Evolutionary conservation across 2,329 filamentous ascomycete species (phyloP), one percentile per base, ranked within the genome.

Genomic region (Meredithiella fracta): DNA sequence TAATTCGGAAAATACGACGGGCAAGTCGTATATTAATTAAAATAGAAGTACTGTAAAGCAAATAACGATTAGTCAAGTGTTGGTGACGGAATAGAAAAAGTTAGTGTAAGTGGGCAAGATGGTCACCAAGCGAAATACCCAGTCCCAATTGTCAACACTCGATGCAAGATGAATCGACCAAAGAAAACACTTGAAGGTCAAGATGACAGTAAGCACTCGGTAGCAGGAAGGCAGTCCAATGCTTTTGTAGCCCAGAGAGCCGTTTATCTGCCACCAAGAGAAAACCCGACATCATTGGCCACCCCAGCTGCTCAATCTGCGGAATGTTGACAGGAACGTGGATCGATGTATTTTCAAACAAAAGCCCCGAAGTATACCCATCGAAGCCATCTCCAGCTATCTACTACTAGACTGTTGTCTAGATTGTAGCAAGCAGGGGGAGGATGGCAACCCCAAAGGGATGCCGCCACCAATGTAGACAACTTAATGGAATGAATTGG

Each of bases 401-500:
- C 11, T 34, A 44, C 53, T 44, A 44, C 31, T 31, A 37, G 47
- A 34, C 17, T 42, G 49, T 53, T 40, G 50, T 42, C 40, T 25
- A 22, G 11, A 22, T 49, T 11, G 44, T 49, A 8, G 8, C 9
- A 9, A 23, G 17, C 23, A 11, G 25, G 25, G 44, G 44, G 50
- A 31, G 25, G 47, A 54, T 25, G 26, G 20, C 29, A 44, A 31
- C 31, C 11, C 22, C 59, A 50, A 59, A 58, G 58, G 40, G 53
- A 54, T 47, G 38, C 14, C 34, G 31, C 15, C 25, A 23, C 25
- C 8, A 23, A 23, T 22, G 25, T 26, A 22, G 20, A 42, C 15
- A 47, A 53, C 56, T 57, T 58, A 60, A 50, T 57, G 60, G 59
- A 51, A 37, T 53, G 58, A 5, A 67, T 64, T n/a, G 65, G 67